Conservation (phyloP, 2,329 filamentous ascomycete species). For the Diaporthe vaccinii region DNA sequence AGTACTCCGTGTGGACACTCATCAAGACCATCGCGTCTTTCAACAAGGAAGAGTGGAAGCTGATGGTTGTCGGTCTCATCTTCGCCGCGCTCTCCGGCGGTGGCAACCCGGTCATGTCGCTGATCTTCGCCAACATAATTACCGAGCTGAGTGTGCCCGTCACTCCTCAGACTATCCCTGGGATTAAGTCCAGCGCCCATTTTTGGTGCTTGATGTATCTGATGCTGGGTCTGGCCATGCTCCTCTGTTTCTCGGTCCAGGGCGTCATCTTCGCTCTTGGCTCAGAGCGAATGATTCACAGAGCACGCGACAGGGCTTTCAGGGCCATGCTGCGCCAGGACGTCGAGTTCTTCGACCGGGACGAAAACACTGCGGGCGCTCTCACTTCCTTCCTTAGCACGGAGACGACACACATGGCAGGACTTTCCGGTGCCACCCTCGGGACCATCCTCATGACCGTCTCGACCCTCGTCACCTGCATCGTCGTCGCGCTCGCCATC, state of each 20-base stretch:
- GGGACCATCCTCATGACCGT: slow-evolving; percentile 86
- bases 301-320: slow-evolving; percentile 87
- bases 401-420: slow-evolving; percentile 89
- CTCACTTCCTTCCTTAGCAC: slow-evolving; percentile 91
- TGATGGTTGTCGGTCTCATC: slow-evolving; percentile 80
- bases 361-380: slow-evolving; percentile 90
- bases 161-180: slow-evolving; percentile 61
- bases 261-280: slow-evolving; percentile 85
- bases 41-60: slow-evolving; percentile 78
- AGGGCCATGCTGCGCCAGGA: slow-evolving; percentile 92
- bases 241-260: slow-evolving; percentile 77
- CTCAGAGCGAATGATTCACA: slow-evolving; percentile 87
- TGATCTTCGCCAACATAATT: slow-evolving; percentile 93
- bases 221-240: slow-evolving; percentile 82
- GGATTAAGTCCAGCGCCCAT: slow-evolving; percentile 78
- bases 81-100: slow-evolving; percentile 84
- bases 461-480: slow-evolving; percentile 83
- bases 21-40: slow-evolving; percentile 85
- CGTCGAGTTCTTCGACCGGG: slow-evolving; percentile 89
- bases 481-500: slow-evolving; percentile 61
- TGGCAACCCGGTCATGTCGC: slow-evolving; percentile 73
- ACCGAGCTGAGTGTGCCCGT: slow-evolving; percentile 72
- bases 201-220: slow-evolving; percentile 94
- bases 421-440: slow-evolving; percentile 88
- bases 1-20: slow-evolving; percentile 81